Percentiles rank a stretch among this genome's conserved stretches.
These are phyloP conservation scores for Phanerochaete carnosa DNA, from an alignment of 768 basidiomycete species.

Conservation along the genomic window DNA sequence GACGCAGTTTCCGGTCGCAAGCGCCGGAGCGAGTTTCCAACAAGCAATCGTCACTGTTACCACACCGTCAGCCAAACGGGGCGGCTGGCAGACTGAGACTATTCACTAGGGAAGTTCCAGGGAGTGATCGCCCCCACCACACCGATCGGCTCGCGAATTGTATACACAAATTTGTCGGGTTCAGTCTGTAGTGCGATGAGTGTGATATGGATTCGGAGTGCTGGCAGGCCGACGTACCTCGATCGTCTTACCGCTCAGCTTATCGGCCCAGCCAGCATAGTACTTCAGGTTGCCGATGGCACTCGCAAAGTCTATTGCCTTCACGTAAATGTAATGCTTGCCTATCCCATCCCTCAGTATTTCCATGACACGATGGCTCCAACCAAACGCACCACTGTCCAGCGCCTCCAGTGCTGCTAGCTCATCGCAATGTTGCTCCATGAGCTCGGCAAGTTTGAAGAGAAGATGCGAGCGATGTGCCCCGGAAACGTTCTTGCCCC, in stretches of 20 bases:
- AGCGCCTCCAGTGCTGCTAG: slow-evolving; percentile 42
- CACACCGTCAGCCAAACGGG: neutral
- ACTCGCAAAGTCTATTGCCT: slow-evolving; percentile 21
- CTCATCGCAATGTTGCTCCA: slow-evolving; percentile 38
- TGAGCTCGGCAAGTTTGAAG: slow-evolving; percentile 40
- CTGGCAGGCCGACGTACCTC: slow-evolving; percentile 3
- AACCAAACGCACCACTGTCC: slow-evolving; percentile 25
- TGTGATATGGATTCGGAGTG: neutral
- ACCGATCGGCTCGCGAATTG: slow-evolving; percentile 58
- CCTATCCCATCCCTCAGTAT: slow-evolving; percentile 22
- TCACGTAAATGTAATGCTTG: slow-evolving; percentile 28
- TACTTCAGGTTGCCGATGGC: slow-evolving; percentile 28
- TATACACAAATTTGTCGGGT: slow-evolving; percentile 49
- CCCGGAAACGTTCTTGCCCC: slow-evolving; percentile 35
- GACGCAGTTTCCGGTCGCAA: slow-evolving; percentile 76
- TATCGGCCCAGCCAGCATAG: slow-evolving; percentile 64
- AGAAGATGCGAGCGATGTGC: slow-evolving; percentile 33
- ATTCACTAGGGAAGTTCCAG: slow-evolving; percentile 62
- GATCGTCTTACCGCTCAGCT: slow-evolving; percentile 38
- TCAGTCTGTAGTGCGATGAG: slow-evolving; percentile 33
- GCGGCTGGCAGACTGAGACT: neutral
- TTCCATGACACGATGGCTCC: too few relatives aligned
- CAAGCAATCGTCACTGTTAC: slow-evolving; percentile 51
- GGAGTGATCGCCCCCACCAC: slow-evolving; percentile 54
- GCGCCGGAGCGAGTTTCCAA: slow-evolving; percentile 76